These are phyloP conservation scores for Trypethelium eluteriae DNA, from an alignment of 495 filamentous ascomycete species.

Conservation along the genomic window DNA sequence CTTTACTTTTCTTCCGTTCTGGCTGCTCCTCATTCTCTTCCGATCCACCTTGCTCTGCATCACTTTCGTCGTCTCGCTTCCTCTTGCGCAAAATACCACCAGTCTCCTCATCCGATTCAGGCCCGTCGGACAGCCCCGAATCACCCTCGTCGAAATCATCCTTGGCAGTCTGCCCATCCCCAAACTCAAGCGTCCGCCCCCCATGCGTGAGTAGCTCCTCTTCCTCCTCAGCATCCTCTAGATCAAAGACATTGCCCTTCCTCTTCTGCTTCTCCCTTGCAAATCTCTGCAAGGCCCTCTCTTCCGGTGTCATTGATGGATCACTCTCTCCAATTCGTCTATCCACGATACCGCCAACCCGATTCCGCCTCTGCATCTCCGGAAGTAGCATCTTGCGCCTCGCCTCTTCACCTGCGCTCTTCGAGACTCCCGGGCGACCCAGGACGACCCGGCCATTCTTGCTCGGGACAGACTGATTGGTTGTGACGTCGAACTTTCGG, in stretches of 20 bases:
- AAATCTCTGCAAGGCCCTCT: constrained; percentile 85
- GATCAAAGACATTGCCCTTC: constrained; percentile 70
- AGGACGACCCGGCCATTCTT: constrained; percentile 43
- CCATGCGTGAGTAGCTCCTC: constrained; percentile 72
- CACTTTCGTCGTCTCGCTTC: constrained; percentile 29
- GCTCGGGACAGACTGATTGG: constrained; percentile 38
- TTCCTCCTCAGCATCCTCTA: constrained; percentile 70
- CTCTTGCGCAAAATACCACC: neutral
- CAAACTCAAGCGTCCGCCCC: constrained; percentile 62
- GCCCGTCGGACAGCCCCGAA: constrained; percentile 23
- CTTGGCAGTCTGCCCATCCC: constrained; percentile 41
- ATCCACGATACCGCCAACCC: constrained; percentile 86
- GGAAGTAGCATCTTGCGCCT: constrained; percentile 70
- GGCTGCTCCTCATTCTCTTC: constrained; percentile 44
- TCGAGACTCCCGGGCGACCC: constrained; percentile 71
- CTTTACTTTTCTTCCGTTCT: constrained; percentile 81
- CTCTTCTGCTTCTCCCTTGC: constrained; percentile 69
- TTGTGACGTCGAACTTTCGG: constrained; percentile 69
- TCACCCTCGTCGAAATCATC: constrained; percentile 72
- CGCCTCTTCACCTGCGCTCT: constrained; percentile 80
- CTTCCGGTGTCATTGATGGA: constrained; percentile 85
- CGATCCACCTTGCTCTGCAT: constrained; percentile 37
- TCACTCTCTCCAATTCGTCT: constrained; percentile 94
- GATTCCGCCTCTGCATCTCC: constrained; percentile 79
- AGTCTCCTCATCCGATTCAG: constrained; percentile 48